Evolutionary conservation across 2,329 filamentous ascomycete genomes (phyloP).

Genomic region (Monosporascus sp.): DNA sequence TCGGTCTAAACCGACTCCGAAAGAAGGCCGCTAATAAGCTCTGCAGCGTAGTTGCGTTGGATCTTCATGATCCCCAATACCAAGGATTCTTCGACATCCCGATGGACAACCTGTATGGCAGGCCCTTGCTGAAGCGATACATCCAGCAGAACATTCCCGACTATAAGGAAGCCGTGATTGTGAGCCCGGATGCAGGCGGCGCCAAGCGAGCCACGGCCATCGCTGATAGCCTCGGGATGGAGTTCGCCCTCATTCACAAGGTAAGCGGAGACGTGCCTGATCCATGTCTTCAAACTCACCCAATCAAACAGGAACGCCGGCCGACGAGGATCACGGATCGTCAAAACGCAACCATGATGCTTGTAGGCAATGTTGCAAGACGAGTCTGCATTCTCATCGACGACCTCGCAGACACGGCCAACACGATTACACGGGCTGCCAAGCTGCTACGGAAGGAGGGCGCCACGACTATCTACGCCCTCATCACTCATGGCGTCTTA

Average conservation of each 20-base stretch:
- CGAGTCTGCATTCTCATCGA: conserved; percentile 87
- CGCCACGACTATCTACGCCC: conserved; percentile 82
- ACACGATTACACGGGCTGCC: conserved; percentile 92
- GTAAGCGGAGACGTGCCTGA: conserved; percentile 41
- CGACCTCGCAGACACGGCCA: conserved; percentile 91
- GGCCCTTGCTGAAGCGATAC: conserved; percentile 64
- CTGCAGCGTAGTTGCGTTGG: conserved; percentile 81
- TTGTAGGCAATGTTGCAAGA: conserved; percentile 79
- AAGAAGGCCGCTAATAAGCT: conserved; percentile 17
- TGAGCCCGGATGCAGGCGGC: conserved; percentile 92
- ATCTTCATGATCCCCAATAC: conserved; percentile 92
- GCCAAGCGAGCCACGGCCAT: conserved; percentile 95
- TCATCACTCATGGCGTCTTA: conserved; percentile 91
- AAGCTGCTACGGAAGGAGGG: conserved; percentile 96
- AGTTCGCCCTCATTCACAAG: conserved; percentile 98
- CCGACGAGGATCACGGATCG: conserved; percentile 83
- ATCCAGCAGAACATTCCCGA: conserved; percentile 78
- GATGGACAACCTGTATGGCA: conserved; percentile 93
- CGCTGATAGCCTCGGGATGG: conserved; percentile 86
- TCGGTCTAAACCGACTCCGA: neutral
- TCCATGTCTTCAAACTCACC: conserved; percentile 28
- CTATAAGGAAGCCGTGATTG: conserved; percentile 81
- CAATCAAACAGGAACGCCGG: conserved; percentile 64
- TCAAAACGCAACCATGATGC: conserved; percentile 92
- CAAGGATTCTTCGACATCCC: conserved; percentile 99